A percentile compares a stretch with the other conserved stretches of the same genome.
These are phyloP conservation scores for Russula virescens DNA, from an alignment of 768 basidiomycete genomes.

Conservation along the genomic window DNA sequence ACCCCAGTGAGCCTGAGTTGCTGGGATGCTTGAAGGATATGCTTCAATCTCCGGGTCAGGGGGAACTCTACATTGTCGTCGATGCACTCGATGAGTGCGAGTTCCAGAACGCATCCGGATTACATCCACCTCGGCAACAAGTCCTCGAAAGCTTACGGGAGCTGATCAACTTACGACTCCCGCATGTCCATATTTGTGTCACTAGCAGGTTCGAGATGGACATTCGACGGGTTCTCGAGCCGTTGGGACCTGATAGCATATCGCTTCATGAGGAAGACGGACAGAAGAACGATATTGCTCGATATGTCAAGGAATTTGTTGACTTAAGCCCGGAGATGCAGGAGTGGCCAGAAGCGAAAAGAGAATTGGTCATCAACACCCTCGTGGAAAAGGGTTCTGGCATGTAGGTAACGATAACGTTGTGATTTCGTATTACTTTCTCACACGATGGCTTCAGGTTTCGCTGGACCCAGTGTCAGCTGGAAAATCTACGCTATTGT, in stretches of 20 bases:
- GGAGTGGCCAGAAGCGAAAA: not conserved
- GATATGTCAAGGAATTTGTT: not conserved
- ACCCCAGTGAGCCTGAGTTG: too few species aligned
- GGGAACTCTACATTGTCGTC: not conserved
- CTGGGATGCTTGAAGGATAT: too few species aligned
- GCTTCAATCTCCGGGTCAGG: not conserved
- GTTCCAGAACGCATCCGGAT: not conserved
- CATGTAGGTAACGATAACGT: not conserved
- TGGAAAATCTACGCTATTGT: not conserved
- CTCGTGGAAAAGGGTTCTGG: not conserved
- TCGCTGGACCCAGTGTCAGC: not conserved
- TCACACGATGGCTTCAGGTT: not conserved
- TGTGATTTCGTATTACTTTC: not conserved
- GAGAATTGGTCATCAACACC: not conserved
- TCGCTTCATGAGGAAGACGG: not conserved
- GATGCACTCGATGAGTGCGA: conserved; percentile 1
- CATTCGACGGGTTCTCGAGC: not conserved
- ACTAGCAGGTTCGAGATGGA: not conserved
- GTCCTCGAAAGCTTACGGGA: not conserved
- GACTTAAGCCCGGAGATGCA: not conserved
- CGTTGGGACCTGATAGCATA: not conserved
- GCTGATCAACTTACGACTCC: not conserved
- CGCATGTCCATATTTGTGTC: too few species aligned
- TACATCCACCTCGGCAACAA: not conserved
- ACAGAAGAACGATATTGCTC: not conserved